Evolutionary conservation across 2,329 filamentous ascomycete species (phyloP), one percentile per base, ranked within the genome.

Genomic region (Fusarium anguioides): DNA sequence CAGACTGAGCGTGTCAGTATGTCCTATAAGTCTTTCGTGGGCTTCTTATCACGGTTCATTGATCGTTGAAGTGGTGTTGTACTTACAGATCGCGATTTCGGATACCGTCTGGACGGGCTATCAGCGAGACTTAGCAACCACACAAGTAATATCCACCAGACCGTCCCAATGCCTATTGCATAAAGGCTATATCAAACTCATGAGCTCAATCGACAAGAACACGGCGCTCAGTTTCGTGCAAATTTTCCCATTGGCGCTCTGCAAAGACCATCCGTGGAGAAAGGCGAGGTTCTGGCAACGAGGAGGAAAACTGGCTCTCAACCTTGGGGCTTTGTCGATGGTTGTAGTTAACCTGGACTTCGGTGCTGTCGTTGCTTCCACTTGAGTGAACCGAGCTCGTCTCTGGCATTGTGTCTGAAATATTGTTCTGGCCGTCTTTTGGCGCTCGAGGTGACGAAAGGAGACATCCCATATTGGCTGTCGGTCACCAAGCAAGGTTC

Each of bases 381-480:
- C 8, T 20, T 29, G 52, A 48, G 12, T 29, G 39, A 18, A 37
- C 24, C 11, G 23, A 60, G 17, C 24, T 48, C 8, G 27, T 21
- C 2, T 47, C 57, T 20, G 36, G 18, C 1, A 42, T 6, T 4
- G 27, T 20, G 2, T 47, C 57, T 20, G 44, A 27, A 1, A 39
- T 6, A 4, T 33, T 15, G 11, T 11, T 18, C 18, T 8, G 15
- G 17, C 17, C 21, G 15, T 31, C 5, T 9, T 36, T 24, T 6
- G 24, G 10, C 4, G 37, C 24, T 20, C 10, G 29, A 24, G 37
- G 18, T 2, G 6, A 17, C 9, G 57, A 60, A 26, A 36, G 24
- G 4, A 48, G 24, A 35, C 48, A 27, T 4, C 31, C 46, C 48
- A 63, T 66, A 15, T 18, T 63, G n/a, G 17, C 4, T 6, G 9